Conservation (phyloP, 305 asterid species). For the Fraxinus sp. region DNA sequence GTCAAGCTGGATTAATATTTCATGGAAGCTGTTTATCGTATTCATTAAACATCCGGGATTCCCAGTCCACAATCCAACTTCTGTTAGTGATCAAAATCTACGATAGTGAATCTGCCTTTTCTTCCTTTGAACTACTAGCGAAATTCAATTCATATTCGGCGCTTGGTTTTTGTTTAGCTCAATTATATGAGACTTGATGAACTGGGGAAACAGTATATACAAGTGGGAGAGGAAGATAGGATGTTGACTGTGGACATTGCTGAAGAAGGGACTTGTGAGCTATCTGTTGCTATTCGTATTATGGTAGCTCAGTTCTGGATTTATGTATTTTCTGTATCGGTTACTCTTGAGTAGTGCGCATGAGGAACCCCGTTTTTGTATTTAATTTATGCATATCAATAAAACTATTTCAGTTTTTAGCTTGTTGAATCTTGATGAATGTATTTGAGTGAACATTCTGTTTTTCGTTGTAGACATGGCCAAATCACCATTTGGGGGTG, state of each 20-base stretch:
- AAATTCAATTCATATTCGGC: conserved; percentile 24
- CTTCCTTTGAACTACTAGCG: conserved; percentile 14
- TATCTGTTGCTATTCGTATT: conserved; percentile 20
- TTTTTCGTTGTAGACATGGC: background rate
- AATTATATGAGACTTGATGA: conserved; percentile 32
- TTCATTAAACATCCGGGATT: conserved; percentile 17
- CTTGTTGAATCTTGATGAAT: background rate
- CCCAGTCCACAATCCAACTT: conserved; percentile 8
- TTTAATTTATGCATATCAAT: background rate
- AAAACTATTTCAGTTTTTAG: background rate
- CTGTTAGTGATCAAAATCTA: conserved; percentile 21
- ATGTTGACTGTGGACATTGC: background rate
- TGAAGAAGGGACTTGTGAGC: background rate
- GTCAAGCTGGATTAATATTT: conserved; percentile 79
- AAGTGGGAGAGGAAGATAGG: conserved; percentile 14
- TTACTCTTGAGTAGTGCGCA: background rate
- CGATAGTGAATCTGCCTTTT: conserved; percentile 19
- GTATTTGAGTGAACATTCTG: background rate
- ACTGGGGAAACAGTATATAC: conserved; percentile 24
- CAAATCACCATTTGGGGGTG: background rate
- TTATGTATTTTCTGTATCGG: background rate
- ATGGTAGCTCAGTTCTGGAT: conserved; percentile 4
- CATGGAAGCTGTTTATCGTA: conserved; percentile 12
- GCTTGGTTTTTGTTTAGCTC: conserved; percentile 12
- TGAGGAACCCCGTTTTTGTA: background rate